phyloP scores from a whole-genome alignment of 306 rosid genomes.

The Cucumis hystrix region DNA sequence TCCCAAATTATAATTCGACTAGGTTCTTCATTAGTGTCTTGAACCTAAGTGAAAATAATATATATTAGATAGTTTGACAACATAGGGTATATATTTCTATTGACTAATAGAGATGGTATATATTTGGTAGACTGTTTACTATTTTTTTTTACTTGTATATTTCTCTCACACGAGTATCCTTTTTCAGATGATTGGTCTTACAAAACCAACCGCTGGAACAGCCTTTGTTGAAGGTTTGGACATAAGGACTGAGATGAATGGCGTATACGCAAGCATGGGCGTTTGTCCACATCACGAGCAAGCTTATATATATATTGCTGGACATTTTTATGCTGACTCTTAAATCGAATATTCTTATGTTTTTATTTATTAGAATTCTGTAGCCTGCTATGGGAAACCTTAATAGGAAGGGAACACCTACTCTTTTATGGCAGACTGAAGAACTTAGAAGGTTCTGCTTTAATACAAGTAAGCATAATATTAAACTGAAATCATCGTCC shows the following conservation, averaged over 20 bases:
- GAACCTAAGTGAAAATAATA: no score
- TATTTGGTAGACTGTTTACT: no score
- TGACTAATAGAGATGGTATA: no score
- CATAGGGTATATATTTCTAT: no score
- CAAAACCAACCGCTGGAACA: constrained; percentile 65
- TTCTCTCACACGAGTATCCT: background rate
- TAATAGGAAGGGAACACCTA: constrained; percentile 87
- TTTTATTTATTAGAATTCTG: background rate
- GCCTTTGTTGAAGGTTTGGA: constrained; percentile 75
- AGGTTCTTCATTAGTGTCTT: no score
- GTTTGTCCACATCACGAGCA: constrained; percentile 96
- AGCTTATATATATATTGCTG: constrained; percentile 14
- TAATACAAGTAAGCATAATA: constrained; percentile 43
- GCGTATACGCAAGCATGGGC: constrained; percentile 82
- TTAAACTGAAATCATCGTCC: background rate
- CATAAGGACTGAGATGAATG: constrained; percentile 54
- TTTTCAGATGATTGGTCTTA: constrained; percentile 82
- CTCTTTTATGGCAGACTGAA: constrained; percentile 91
- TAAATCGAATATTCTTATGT: background rate
- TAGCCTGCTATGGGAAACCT: constrained; percentile 80
- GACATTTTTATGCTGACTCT: background rate
- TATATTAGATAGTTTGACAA: no score
- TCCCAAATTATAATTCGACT: no score
- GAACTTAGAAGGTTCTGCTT: constrained; percentile 62
- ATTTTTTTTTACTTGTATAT: background rate